Conservation (phyloP, 352 stramenopile species). For the Stramenopiles sp. region DNA sequence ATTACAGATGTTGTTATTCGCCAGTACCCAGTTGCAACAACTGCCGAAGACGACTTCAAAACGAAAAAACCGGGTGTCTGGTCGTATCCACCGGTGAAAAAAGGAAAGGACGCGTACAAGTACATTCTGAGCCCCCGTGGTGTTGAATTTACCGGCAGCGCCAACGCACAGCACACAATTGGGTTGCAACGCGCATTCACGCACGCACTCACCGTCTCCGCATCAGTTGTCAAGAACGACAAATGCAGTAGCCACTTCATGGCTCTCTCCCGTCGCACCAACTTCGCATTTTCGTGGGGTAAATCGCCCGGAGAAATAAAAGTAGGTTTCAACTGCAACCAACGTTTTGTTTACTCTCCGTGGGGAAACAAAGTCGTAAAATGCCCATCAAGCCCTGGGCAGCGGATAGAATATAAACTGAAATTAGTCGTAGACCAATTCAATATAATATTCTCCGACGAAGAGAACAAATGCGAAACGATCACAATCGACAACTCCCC, state of each 20-base stretch:
- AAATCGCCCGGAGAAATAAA: not conserved
- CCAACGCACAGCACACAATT: not conserved
- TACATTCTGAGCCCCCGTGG: not conserved
- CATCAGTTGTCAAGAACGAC: not conserved
- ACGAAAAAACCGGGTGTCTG: not conserved
- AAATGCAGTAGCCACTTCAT: conserved; percentile 1
- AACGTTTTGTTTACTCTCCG: not conserved
- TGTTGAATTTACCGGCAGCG: not conserved
- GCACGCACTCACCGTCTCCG: not conserved
- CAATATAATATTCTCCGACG: not conserved
- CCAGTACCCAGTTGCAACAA: not conserved
- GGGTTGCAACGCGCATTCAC: not conserved
- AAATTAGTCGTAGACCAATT: not conserved
- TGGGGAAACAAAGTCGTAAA: conserved; percentile 3
- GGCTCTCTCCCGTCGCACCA: not conserved
- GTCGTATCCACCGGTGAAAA: not conserved
- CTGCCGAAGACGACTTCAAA: not conserved
- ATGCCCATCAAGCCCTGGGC: not conserved
- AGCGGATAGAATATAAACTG: not conserved
- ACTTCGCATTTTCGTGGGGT: not conserved
- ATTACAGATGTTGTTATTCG: conserved; percentile 1
- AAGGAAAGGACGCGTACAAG: not conserved
- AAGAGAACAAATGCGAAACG: not conserved
- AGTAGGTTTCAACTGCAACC: not conserved
- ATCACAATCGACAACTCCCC: not conserved